Conservation (phyloP, 768 basidiomycete genomes). For the Pleurotus giganteus region DNA sequence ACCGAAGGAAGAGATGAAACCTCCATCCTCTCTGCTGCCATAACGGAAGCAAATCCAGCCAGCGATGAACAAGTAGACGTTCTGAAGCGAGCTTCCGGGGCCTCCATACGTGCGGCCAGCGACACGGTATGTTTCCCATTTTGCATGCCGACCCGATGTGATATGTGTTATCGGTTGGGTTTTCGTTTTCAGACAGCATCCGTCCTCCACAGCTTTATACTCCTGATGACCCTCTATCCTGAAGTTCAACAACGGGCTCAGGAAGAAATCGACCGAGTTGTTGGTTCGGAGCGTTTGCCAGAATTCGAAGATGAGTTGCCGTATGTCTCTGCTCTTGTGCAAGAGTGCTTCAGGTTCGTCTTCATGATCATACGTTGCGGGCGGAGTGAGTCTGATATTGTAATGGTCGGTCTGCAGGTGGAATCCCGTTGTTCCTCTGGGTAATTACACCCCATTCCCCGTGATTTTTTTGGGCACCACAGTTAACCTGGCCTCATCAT, state of each 20-base stretch:
- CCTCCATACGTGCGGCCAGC: no score
- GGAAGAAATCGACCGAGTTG: not conserved
- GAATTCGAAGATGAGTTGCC: not conserved
- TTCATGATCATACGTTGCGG: not conserved
- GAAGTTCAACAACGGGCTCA: not conserved
- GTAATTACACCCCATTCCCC: not conserved
- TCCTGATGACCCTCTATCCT: not conserved
- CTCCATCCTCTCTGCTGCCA: no score
- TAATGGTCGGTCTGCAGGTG: not conserved
- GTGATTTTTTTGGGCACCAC: no score
- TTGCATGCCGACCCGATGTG: no score
- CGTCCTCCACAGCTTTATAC: not conserved
- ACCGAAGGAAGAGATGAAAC: no score
- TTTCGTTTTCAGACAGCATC: not conserved
- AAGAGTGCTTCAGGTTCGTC: not conserved
- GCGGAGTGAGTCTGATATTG: not conserved
- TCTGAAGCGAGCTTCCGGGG: no score
- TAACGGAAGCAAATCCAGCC: no score
- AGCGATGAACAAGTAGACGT: no score
- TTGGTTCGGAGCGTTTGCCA: not conserved
- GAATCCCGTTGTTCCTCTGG: not conserved
- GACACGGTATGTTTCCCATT: slow-evolving; percentile 32
- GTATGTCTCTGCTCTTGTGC: not conserved
- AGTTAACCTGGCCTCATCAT: not conserved
- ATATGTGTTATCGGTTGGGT: no score